Base-by-base conservation (phyloP, 805 yeast species). In the Lipomyces sp. region DNA sequence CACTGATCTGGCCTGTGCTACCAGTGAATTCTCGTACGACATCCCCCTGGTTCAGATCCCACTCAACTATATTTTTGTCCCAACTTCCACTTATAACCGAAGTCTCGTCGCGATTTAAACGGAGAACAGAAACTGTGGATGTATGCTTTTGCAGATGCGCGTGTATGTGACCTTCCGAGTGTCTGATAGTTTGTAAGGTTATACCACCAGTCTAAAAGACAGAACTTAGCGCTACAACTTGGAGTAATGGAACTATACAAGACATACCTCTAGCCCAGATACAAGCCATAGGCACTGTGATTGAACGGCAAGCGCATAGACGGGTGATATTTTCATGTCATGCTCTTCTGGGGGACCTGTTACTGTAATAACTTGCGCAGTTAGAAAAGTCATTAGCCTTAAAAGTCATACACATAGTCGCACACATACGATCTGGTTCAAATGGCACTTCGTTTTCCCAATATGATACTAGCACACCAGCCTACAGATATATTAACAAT, bases 381-480 rank as follows among this genome's bases (percentile, higher is more conserved):
- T 53, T 54, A 56, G 57, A 35, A 4, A 3, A 8, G 15, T 15
- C 35, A 42, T n/a, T 33, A 15, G 93, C 92, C 65, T 4, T 15
- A 29, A 6, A 8, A 53, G 24, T 24, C 24, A 24, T 24, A 24
- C 24, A 24, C 24, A 6, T 32, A 24, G 48, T 24, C 24, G 29
- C 7, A 34, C 35, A 34, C 39, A 55, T 39, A 64, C 66, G 56
- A 39, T 59, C 53, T 15, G 34, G 35, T 35, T 58, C 68, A 11
- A 29, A 80, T 0, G 98, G 98, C 73, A 92, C 90, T 78, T 95
- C 98, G 77, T 95, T 95, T 75, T 94, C 98, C 97, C 98, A 95
- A 79, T 92, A 94, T 0, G 95, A 88, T 15, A 84, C 75, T 4
- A 93, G 78, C 4, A 91, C 88, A 5, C 98, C 99, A 0, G 92